Evolutionary conservation across 768 basidiomycete species (phyloP), one percentile per base, ranked within the genome.

Genomic region (Crepidotus variabilis): DNA sequence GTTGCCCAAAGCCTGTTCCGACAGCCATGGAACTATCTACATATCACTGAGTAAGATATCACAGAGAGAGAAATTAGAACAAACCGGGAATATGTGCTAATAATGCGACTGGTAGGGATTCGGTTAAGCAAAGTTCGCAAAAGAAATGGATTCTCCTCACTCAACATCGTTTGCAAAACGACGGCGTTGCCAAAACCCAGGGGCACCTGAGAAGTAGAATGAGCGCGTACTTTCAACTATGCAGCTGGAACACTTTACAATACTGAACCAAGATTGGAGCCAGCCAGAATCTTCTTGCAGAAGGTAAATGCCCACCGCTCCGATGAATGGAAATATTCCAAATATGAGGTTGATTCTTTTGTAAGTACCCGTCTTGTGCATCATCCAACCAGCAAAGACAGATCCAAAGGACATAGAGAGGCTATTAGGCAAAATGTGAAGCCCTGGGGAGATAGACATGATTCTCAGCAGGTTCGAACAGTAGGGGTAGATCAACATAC

Each of bases 111-210:
- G 51, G n/a, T n/a, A n/a, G 18, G 54, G 2, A 34, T 73, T 63
- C 23, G 71, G 52, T 1, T 22, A 57, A 36, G 72, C 51, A 22
- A 36, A 35, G 21, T 8, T 13, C 50, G 49, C 1, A 6, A 20
- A 53, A 46, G 20, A 54, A 8, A 32, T 46, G 18, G 20, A 20
- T 11, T 23, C n/a, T 1, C 73, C 63, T 56, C 63, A 87, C 86
- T 86, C 34, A 86, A 70, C 76, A 86, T 85, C 0, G 87, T 88
- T 67, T 89, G 87, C 20, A 88, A 65, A 0, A 88, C 86, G 0
- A 88, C 82, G 0, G 86, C 86, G 63, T 87, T 87, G 8, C 87
- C 87, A 62, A 89, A 88, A 0, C 87, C 87, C 14, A 87, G 71
- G 1, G 87, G 86, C 53, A 85, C 75, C 86, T 88, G 53, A 32